Conservation (phyloP, 2,329 filamentous ascomycete genomes). For the Claviceps spartinae region DNA sequence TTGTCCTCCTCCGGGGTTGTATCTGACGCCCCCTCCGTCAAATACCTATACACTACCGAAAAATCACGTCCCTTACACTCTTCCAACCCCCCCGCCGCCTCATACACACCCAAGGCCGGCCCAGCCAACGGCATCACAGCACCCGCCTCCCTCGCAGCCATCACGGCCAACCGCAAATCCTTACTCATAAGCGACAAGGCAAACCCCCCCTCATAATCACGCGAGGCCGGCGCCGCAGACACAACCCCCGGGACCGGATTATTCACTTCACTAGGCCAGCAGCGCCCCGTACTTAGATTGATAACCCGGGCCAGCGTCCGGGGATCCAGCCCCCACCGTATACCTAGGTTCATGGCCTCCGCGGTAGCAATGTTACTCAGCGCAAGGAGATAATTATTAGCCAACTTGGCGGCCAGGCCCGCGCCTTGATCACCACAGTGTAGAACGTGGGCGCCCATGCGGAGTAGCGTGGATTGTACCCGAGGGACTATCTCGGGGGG, state of each 20-base stretch:
- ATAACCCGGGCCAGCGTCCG: constrained; percentile 68
- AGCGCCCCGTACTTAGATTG: constrained; percentile 85
- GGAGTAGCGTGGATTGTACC: constrained; percentile 54
- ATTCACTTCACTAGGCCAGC: constrained; percentile 93
- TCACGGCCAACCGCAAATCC: constrained; percentile 58
- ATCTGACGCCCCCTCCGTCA: constrained; percentile 37
- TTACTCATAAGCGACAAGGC: constrained; percentile 70
- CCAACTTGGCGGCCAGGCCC: constrained; percentile 81
- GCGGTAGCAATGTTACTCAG: constrained; percentile 73
- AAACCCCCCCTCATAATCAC: constrained; percentile 68
- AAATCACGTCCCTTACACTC: constrained; percentile 60
- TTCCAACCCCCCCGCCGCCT: constrained; percentile 47
- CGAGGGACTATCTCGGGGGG: constrained; percentile 46
- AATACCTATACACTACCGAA: constrained; percentile 65
- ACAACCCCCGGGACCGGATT: constrained; percentile 85
- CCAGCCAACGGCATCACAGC: constrained; percentile 52
- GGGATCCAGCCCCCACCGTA: constrained; percentile 45
- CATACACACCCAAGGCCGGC: constrained; percentile 53
- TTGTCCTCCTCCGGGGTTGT: too few relatives aligned
- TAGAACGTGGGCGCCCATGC: constrained; percentile 77
- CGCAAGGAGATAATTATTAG: constrained; percentile 93
- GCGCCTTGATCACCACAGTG: constrained; percentile 77
- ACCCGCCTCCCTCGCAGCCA: constrained; percentile 54
- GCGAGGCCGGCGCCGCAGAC: constrained; percentile 57
- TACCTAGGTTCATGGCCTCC: constrained; percentile 53